Evolutionary conservation across 345 rosid genomes (phyloP), one percentile per base, ranked within the genome.

Genomic region (Cardamine resedifolia): DNA sequence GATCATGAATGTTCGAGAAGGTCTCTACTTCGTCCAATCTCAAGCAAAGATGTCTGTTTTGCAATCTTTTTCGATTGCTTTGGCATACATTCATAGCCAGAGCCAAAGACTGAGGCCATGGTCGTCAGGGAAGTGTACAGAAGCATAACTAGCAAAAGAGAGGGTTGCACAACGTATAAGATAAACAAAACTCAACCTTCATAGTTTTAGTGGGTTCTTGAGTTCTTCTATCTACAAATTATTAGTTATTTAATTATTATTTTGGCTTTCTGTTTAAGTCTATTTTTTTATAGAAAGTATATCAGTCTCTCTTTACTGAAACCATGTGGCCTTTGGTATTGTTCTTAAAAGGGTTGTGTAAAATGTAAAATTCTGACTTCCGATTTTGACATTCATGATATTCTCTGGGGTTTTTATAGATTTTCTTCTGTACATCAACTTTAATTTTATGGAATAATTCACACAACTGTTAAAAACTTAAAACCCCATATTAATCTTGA

Each of bases 41-140:
- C 85, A 88, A 74, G 82, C 86, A 60, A 74, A 80, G 27, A 79
- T 91, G 36, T 91, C 98, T 44, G 90, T 84, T 53, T 77, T 94
- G 87, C 98, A 94, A 77, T 77, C 91, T 45, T 83, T 94, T 70
- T 78, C 92, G 23, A 82, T 91, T 75, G 97, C 97, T 64, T 79
- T 94, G 57, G 97, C 97, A 10, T 86, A 79, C 63, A 83, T 89
- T 71, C 97, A 94, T 83, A 65, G 81, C 58, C 88, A 83, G 72
- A 87, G 81, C 78, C 84, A 88, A 6, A 67, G 69, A 60, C 79
- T 87, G 24, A 77, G 73, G 76, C 83, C 90, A 71, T 70, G 75
- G 75, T 62, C 21, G 9, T 55, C 75, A 62, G 30, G 59, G 71
- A 82, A 77, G 60, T 78, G 84, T 83, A 81, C 71, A 83, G 51